Conservation (phyloP, 2,329 filamentous ascomycete species). For the Pseudofabraea citricarpa region DNA sequence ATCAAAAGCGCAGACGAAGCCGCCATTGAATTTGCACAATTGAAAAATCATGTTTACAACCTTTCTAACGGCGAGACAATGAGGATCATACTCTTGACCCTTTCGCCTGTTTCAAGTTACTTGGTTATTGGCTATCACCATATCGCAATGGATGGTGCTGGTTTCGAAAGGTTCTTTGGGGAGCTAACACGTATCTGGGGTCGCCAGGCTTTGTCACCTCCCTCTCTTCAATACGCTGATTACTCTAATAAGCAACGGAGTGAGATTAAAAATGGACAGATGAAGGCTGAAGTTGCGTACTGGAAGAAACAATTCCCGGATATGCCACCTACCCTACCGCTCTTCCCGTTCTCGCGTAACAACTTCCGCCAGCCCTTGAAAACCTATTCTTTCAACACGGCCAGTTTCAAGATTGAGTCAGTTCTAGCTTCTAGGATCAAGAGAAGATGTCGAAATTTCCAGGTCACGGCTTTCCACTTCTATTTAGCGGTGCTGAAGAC, state of each 20-base stretch:
- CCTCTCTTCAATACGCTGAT: background rate
- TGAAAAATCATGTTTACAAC: constrained; percentile 30
- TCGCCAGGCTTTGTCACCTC: background rate
- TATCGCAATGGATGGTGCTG: constrained; percentile 43
- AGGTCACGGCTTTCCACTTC: constrained; percentile 32
- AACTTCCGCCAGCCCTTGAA: background rate
- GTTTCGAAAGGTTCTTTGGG: constrained; percentile 12
- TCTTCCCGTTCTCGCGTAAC: background rate
- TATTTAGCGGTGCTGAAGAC: constrained; percentile 35
- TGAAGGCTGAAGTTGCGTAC: background rate
- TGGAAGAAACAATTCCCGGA: background rate
- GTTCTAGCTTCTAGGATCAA: background rate
- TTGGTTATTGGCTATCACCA: constrained; percentile 41
- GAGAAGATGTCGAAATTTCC: background rate
- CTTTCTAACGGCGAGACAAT: constrained; percentile 31
- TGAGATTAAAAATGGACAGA: background rate
- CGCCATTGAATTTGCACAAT: constrained; percentile 5
- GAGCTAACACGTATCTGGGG: background rate
- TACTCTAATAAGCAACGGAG: background rate
- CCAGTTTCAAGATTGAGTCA: background rate
- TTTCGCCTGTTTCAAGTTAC: constrained; percentile 28
- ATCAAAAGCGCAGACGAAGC: background rate
- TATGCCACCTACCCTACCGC: background rate
- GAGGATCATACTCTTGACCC: constrained; percentile 29
- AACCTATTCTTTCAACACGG: background rate